A percentile compares a stretch with the other conserved stretches of the same genome.
Evolutionary conservation across 306 rosid species (phyloP).

Genomic region (Acacia melanoxylon): DNA sequence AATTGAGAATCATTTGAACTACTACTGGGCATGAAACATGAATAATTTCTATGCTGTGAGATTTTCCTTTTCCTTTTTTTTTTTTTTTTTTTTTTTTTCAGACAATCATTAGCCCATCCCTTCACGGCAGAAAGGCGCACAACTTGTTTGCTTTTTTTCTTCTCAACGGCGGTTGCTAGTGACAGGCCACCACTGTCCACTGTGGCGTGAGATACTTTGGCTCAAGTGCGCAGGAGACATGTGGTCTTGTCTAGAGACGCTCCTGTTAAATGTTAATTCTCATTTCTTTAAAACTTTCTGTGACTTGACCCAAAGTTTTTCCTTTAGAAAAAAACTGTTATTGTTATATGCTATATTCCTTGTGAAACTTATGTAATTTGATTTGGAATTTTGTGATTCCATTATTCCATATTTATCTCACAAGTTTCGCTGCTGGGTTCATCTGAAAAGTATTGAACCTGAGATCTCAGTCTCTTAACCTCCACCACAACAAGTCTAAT

Average conservation of each 20-base stretch:
- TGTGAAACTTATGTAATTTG: background rate
- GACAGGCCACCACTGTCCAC: conserved; percentile 10
- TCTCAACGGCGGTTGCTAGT: conserved; percentile 14
- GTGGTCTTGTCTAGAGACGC: conserved; percentile 11
- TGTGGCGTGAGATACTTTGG: conserved; percentile 8
- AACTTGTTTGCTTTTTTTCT: background rate
- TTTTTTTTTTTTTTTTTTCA: background rate
- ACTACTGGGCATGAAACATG: background rate
- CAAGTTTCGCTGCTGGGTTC: background rate
- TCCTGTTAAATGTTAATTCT: background rate
- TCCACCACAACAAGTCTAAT: background rate
- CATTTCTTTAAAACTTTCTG: background rate
- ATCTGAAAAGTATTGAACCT: background rate
- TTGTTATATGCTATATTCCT: background rate
- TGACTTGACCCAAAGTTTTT: background rate
- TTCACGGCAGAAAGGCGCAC: conserved; percentile 1
- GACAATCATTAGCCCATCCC: conserved; percentile 4
- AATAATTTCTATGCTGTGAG: too few species aligned
- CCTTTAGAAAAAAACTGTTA: background rate
- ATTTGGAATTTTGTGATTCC: background rate
- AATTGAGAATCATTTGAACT: background rate
- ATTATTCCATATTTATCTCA: background rate
- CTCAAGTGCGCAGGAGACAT: background rate
- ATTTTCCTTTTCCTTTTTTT: background rate
- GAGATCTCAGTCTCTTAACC: background rate